Percentiles rank a stretch among this genome's conserved stretches.
Conservation (phyloP, 139 green algal genomes). For the Volvox africanus region DNA sequence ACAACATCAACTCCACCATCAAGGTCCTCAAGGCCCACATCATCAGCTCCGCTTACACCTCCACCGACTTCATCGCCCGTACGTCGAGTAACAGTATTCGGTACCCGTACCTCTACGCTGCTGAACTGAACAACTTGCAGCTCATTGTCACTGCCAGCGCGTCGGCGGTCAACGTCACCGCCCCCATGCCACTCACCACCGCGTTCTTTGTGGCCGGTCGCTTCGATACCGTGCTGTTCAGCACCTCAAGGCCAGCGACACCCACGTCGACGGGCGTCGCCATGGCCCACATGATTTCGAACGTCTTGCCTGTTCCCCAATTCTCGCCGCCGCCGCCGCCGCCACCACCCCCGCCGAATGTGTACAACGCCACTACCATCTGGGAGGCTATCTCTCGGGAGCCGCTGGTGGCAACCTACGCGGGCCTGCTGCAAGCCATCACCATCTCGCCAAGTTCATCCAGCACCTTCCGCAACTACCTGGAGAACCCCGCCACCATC, state of each 20-base stretch:
- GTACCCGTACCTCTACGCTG: background rate
- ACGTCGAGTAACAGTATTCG: no score
- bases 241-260: no score
- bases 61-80: background rate
- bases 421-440: background rate
- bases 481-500: background rate
- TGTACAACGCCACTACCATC: background rate
- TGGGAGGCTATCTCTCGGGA: background rate
- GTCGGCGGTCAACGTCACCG: background rate
- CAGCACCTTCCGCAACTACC: background rate
- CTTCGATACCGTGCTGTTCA: background rate
- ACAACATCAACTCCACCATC: background rate
- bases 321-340: constrained; percentile 1
- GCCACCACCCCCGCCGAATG: constrained; percentile 5
- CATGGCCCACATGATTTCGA: constrained; percentile 9
- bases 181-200: background rate
- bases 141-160: background rate
- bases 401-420: background rate
- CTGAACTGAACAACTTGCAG: background rate
- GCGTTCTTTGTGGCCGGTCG: background rate
- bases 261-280: background rate
- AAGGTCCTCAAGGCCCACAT: background rate
- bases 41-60: background rate
- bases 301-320: background rate
- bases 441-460: background rate